A percentile compares a stretch with the other conserved stretches of the same genome.
These are phyloP conservation scores for Ganoderma lucidum DNA, from an alignment of 1,284 basidiomycete species.

Conservation along the genomic window DNA sequence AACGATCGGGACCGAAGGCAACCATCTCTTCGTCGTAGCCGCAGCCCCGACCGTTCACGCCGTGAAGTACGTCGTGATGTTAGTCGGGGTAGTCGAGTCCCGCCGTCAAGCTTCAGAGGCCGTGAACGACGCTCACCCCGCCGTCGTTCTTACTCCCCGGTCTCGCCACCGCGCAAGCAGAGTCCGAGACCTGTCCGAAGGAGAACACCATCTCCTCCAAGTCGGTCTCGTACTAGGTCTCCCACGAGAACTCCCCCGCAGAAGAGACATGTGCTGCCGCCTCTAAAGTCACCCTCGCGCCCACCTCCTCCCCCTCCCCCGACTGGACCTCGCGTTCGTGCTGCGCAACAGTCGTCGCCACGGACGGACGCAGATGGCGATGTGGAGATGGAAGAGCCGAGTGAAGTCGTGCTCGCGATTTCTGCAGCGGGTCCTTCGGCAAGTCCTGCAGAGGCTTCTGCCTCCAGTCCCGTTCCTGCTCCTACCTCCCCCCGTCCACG, in stretches of 20 bases:
- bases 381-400: constrained; percentile 30
- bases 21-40: constrained; percentile 23
- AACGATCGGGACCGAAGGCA: constrained; percentile 18
- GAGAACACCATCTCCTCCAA: constrained; percentile 26
- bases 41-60: constrained; percentile 26
- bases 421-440: not conserved
- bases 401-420: not conserved
- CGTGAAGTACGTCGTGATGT: constrained; percentile 16
- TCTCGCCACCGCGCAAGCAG: constrained; percentile 18
- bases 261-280: constrained; percentile 27
- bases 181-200: constrained; percentile 20
- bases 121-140: constrained; percentile 28
- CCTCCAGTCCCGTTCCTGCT: not conserved
- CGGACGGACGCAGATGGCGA: constrained; percentile 31
- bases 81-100: constrained; percentile 21
- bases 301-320: constrained; percentile 25
- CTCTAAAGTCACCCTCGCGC: constrained; percentile 23
- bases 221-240: constrained; percentile 30
- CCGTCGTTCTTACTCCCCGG: constrained; percentile 25
- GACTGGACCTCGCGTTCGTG: constrained; percentile 13
- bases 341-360: not conserved
- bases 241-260: constrained; percentile 29
- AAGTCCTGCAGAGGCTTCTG: not conserved
- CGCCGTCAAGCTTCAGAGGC: constrained; percentile 19
- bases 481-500: constrained; percentile 12